These are phyloP conservation scores for Pisolithus tinctorius DNA, from an alignment of 768 basidiomycete species.

Conservation along the genomic window DNA sequence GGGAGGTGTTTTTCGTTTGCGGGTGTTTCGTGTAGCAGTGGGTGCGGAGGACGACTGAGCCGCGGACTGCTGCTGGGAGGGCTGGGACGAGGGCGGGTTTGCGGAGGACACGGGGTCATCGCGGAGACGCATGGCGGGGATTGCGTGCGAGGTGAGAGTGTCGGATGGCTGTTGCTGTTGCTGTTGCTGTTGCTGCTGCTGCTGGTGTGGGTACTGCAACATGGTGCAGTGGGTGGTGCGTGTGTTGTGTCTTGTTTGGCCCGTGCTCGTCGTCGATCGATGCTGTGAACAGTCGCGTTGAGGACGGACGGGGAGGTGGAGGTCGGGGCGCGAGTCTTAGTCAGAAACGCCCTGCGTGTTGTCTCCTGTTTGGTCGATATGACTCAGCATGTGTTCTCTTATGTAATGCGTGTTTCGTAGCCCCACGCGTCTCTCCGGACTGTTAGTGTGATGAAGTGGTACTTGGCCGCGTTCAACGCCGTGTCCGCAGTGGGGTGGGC, in stretches of 20 bases:
- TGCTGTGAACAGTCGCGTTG: neutral
- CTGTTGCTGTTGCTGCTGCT: slow-evolving; percentile 7
- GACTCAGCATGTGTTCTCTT: neutral
- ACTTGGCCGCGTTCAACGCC: slow-evolving; percentile 75
- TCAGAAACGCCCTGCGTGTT: slow-evolving; percentile 28
- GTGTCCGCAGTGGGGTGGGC: slow-evolving; percentile 71
- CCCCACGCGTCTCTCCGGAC: neutral
- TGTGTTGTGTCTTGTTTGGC: neutral
- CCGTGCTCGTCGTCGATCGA: neutral
- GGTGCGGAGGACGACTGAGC: slow-evolving; percentile 1
- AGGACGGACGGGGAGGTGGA: slow-evolving; percentile 6
- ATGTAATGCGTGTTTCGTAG: neutral
- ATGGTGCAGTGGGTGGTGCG: slow-evolving; percentile 8
- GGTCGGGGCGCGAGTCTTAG: slow-evolving; percentile 30
- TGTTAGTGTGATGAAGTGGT: slow-evolving; percentile 24
- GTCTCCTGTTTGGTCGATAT: slow-evolving; percentile 12
- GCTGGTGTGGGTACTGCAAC: slow-evolving; percentile 23
- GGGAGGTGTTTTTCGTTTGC: slow-evolving; percentile 70
- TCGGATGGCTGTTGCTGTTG: slow-evolving; percentile 14
- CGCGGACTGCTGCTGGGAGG: slow-evolving; percentile 1
- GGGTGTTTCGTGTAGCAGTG: slow-evolving; percentile 24
- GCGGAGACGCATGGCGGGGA: slow-evolving; percentile 49
- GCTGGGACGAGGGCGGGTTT: slow-evolving; percentile 12
- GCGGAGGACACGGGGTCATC: slow-evolving; percentile 37
- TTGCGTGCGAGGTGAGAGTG: slow-evolving; percentile 9